Evolutionary conservation across 352 stramenopile species (phyloP).

Genomic region (Globisporangium orthogonon): DNA sequence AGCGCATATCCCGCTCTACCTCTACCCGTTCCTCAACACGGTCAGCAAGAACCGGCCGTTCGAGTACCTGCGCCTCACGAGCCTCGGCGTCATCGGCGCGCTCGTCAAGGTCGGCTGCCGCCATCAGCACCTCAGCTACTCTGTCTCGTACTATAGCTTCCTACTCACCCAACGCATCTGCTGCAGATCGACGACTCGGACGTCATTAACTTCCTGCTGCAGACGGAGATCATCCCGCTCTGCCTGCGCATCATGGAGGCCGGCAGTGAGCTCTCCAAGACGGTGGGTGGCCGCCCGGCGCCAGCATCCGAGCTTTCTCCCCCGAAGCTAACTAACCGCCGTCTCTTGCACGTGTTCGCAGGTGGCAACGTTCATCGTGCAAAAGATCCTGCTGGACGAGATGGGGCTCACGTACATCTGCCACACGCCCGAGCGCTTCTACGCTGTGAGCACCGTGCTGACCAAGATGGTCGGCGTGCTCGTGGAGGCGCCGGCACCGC

Average conservation of each 20-base stretch:
- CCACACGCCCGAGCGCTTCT: constrained; percentile 94
- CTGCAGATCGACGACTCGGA: constrained; percentile 96
- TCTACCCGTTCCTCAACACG: constrained; percentile 99
- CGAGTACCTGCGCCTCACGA: constrained; percentile 97
- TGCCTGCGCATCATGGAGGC: constrained; percentile 99
- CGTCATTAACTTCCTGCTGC: constrained; percentile 98
- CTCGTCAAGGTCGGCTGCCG: constrained; percentile 89
- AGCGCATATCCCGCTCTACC: constrained; percentile 97
- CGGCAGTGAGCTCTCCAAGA: constrained; percentile 97
- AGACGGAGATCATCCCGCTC: constrained; percentile 99
- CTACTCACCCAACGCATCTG: not conserved
- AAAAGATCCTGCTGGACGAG: constrained; percentile 99
- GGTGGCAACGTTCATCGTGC: constrained; percentile 99
- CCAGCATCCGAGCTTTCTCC: not conserved
- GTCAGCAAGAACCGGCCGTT: constrained; percentile 98
- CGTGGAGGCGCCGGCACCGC: constrained; percentile 89
- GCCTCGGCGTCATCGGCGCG: constrained; percentile 96
- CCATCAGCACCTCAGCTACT: not conserved
- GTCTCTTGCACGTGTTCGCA: constrained; percentile 1
- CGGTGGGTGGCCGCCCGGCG: constrained; percentile 29
- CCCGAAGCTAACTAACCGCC: too few relatives aligned
- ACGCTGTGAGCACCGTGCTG: constrained; percentile 89
- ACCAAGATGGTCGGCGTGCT: constrained; percentile 96
- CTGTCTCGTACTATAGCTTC: not conserved
- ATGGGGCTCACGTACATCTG: constrained; percentile 98